A percentile compares a stretch with the other conserved stretches of the same genome.
Evolutionary conservation across 495 filamentous ascomycete genomes (phyloP).

Genomic region (Paragyromitra xinjiangensis): DNA sequence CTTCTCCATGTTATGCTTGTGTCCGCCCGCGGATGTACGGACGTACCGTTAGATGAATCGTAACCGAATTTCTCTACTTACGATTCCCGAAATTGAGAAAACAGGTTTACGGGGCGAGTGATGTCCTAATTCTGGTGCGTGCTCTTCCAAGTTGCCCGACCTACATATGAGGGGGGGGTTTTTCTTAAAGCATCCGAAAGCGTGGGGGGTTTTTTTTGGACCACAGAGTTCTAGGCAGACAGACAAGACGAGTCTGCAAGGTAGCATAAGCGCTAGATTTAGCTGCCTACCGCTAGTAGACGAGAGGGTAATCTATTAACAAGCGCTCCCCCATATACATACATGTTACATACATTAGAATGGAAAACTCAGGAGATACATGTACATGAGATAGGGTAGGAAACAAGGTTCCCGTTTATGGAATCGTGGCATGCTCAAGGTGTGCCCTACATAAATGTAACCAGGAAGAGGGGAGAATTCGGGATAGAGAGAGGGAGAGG

Average conservation of each 20-base stretch:
- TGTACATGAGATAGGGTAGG: conserved; percentile 18
- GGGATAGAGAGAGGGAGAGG: conserved; percentile 3
- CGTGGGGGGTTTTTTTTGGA: conserved; percentile 19
- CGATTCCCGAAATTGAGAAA: conserved; percentile 27
- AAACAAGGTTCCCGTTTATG: conserved; percentile 22
- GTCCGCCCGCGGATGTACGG: conserved; percentile 14
- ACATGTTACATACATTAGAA: conserved; percentile 1
- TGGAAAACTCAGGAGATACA: neutral
- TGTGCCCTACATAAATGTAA: conserved; percentile 52
- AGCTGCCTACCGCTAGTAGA: conserved; percentile 20
- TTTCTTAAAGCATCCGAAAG: conserved; percentile 24
- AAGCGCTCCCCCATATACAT: conserved; percentile 22
- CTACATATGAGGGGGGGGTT: neutral
- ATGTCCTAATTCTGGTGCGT: conserved; percentile 14
- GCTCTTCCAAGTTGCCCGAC: neutral
- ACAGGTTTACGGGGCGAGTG: conserved; percentile 20
- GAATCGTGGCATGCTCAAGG: conserved; percentile 30
- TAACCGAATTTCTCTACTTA: conserved; percentile 16
- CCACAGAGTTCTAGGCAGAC: neutral
- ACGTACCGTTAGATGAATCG: conserved; percentile 22
- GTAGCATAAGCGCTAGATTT: conserved; percentile 29
- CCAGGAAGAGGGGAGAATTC: conserved; percentile 40
- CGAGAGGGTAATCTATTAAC: conserved; percentile 15
- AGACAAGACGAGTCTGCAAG: neutral
- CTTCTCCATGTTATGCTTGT: conserved; percentile 5